A percentile compares a stretch with the other conserved stretches of the same genome.
These are phyloP conservation scores for Eremothecium coryli DNA, from an alignment of 1,139 yeast genomes.

Conservation along the genomic window DNA sequence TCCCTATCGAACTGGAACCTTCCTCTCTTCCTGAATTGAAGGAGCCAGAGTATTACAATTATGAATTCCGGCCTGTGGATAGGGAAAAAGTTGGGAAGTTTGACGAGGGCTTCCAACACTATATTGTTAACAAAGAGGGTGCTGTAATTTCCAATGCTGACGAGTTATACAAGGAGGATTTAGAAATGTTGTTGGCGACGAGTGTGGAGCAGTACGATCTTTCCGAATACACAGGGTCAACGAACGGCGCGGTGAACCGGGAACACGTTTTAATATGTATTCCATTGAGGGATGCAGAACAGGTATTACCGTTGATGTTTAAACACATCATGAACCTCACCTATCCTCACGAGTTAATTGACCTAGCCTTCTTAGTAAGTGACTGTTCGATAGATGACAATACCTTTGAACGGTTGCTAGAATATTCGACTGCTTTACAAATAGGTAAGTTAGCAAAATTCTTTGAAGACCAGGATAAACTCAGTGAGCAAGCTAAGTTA, in stretches of 20 bases:
- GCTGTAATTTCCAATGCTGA: constrained; percentile 22
- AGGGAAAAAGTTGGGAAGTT: constrained; percentile 26
- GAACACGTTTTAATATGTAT: constrained; percentile 64
- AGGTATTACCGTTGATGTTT: constrained; percentile 73
- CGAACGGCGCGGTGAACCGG: constrained; percentile 45
- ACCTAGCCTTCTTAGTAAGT: constrained; percentile 75
- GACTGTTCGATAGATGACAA: constrained; percentile 73
- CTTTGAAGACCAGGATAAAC: constrained; percentile 48
- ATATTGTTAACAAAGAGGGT: constrained; percentile 30
- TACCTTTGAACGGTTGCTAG: constrained; percentile 59
- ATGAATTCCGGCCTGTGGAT: constrained; percentile 30
- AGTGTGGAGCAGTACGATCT: constrained; percentile 56
- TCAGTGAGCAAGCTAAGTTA: constrained; percentile 47
- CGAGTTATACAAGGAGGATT: constrained; percentile 20
- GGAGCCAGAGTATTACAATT: constrained; percentile 31
- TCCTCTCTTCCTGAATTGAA: constrained; percentile 10
- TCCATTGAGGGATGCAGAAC: constrained; percentile 77
- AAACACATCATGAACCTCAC: constrained; percentile 78
- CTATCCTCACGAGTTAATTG: constrained; percentile 73
- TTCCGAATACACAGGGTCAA: constrained; percentile 45
- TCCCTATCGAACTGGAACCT: not conserved
- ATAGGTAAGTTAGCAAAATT: constrained; percentile 49
- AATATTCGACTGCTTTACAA: constrained; percentile 58
- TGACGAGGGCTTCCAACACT: constrained; percentile 33
- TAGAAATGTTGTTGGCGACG: constrained; percentile 24